Base-by-base conservation (phyloP, 148 eudicot species). In the Cornus controversa region DNA sequence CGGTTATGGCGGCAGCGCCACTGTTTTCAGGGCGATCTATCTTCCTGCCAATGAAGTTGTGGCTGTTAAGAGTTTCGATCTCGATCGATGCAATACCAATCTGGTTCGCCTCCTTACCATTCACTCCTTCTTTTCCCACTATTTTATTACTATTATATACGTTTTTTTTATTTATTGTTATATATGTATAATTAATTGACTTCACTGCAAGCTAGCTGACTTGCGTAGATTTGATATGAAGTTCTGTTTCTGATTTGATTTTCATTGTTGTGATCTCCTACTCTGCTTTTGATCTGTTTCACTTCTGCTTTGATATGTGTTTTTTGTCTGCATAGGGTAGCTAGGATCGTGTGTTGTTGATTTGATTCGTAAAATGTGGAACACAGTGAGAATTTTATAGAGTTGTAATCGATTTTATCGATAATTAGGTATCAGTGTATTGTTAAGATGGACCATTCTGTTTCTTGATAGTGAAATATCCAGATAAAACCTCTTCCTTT, bases 31-130 rank as follows among this genome's bases (percentile, higher is more conserved):
- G 63, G 97, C 98, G 85, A 96, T 93, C 89, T 92, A 90, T 73
- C 81, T 96, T 16, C 99, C 99, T 36, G 82, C 54, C 67, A 89
- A 96, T 58, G 95, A 96, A 75, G 91, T 92, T 26, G 88, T 96
- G 69, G 99, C 99, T 31, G 90, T 96, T 84, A 96, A 96, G 84
- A 89, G 91, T 57, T 86, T 93, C 90, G 99, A 96, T 96, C 99
- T 96, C 87, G 99, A 96, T 83, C 93, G 99, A 58, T 93, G 97
- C 85, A 90, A 87, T 64, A 87, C 90, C 84, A 96, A 93, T 86
- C 90, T 93, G 87, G 98, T 94, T 14, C 11, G 86, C 72, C 69
- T 54, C 37, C 23, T 40, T 8, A 8, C 26, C 26, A 7, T 57
- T 62, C 47, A 14, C 15, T 74, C 63, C 11, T 1, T 2, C 15